Conservation (phyloP, 2,329 filamentous ascomycete genomes). For the Beauveria caledonica region DNA sequence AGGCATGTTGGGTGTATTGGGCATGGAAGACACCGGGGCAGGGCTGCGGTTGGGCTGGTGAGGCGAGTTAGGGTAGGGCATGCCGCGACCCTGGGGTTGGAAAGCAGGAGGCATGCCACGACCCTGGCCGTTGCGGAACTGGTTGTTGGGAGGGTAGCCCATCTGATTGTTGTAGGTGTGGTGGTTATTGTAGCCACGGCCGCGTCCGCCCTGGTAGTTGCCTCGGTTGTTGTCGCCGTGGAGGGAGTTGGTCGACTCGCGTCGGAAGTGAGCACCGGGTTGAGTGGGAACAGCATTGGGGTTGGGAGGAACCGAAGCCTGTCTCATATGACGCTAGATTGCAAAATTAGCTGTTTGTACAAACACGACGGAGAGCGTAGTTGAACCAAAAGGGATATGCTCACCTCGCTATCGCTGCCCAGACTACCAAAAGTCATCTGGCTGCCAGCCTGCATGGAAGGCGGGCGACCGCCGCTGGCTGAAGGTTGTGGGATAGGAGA, state of each 20-base stretch:
- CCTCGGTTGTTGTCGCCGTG: conserved; percentile 48
- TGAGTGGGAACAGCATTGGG: conserved; percentile 54
- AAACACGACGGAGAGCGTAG: conserved; percentile 8
- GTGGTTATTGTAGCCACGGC: conserved; percentile 38
- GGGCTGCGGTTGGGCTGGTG: conserved; percentile 55
- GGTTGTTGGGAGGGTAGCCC: conserved; percentile 35
- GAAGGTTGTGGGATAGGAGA: conserved; percentile 87
- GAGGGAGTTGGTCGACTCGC: conserved; percentile 77
- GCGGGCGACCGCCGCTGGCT: conserved; percentile 77
- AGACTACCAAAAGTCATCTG: conserved; percentile 80
- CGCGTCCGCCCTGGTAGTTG: conserved; percentile 43
- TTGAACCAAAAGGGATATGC: conserved; percentile 25
- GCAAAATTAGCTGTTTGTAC: conserved; percentile 5
- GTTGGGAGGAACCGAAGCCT: conserved; percentile 54
- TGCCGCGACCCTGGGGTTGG: conserved; percentile 36
- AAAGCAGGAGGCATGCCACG: conserved; percentile 44
- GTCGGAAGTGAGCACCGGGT: conserved; percentile 66
- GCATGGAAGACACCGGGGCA: conserved; percentile 56
- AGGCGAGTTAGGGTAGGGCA: conserved; percentile 52
- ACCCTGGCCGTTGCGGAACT: conserved; percentile 37
- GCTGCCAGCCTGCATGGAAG: conserved; percentile 60
- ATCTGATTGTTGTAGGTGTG: conserved; percentile 37
- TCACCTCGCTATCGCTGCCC: conserved; percentile 71
- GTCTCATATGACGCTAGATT: conserved; percentile 58
- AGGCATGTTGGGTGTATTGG: conserved; percentile 62